These are phyloP conservation scores for Amanita brunnescens DNA, from an alignment of 768 basidiomycete species.

Conservation along the genomic window DNA sequence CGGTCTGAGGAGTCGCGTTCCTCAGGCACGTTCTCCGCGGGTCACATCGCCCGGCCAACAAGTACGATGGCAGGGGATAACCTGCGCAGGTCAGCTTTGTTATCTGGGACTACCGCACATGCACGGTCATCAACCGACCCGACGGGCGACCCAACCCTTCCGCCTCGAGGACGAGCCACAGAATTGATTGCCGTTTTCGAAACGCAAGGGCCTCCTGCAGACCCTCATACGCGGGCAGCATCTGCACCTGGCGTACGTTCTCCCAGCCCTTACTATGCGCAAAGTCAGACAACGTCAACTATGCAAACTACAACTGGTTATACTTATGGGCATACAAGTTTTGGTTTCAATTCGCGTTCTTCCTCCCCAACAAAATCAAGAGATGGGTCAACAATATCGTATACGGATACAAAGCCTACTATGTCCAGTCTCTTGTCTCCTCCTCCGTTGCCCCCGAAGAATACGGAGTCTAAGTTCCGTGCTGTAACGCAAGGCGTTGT, in stretches of 20 bases:
- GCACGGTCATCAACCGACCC: constrained; percentile 54
- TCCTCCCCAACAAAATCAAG: constrained; percentile 38
- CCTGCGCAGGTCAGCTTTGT: constrained; percentile 36
- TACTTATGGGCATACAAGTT: constrained; percentile 22
- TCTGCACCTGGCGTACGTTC: constrained; percentile 41
- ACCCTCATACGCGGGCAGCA: constrained; percentile 42
- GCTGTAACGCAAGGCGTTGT: constrained; percentile 8
- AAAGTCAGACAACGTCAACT: constrained; percentile 18
- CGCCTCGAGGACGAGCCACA: constrained; percentile 51
- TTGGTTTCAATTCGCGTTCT: constrained; percentile 32
- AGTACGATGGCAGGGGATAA: constrained; percentile 38
- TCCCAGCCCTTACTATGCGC: constrained; percentile 25
- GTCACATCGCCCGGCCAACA: constrained; percentile 23
- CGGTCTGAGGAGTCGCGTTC: constrained; percentile 62
- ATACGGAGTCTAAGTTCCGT: constrained; percentile 5
- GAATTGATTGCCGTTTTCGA: constrained; percentile 73
- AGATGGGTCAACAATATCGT: constrained; percentile 26
- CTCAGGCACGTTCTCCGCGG: constrained; percentile 30
- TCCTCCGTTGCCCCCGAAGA: constrained; percentile 9
- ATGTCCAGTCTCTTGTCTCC: constrained; percentile 14
- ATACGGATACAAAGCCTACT: constrained; percentile 21
- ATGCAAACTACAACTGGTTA: constrained; percentile 22
- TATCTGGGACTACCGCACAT: constrained; percentile 35
- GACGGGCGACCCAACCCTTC: constrained; percentile 31
- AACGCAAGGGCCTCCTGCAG: constrained; percentile 28